Base-by-base conservation (phyloP, 495 filamentous ascomycete genomes). In the Xylaria acuta region DNA sequence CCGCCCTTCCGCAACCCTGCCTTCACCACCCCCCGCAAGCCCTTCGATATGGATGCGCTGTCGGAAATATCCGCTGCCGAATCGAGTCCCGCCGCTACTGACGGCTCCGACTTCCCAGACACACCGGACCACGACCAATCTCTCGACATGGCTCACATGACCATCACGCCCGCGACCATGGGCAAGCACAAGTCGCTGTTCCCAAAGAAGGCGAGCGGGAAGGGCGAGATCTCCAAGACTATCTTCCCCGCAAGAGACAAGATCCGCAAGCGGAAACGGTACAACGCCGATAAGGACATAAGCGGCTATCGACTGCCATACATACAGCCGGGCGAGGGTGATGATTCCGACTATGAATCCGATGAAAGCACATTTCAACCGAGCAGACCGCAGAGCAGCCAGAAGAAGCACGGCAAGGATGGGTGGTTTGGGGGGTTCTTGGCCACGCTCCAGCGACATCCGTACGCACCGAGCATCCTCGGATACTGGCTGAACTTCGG, bases 401-500 rank as follows among this genome's bases (percentile, higher is more conserved):
- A 78, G 75, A 83, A 66, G 81, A 86, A 69, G 67, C 77, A 18
- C 38, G 64, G 65, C 73, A 75, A 79, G 72, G 73, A 75, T 43
- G 79, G 73, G 62, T 85, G 84, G 71, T 82, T 93, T 63, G 83
- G 83, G 32, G 80, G 86, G 18, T 84, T 94, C 74, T 88, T 95
- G 45, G 83, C 87, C 25, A 88, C 90, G 64, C 82, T 97, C 71
- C 92, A 92, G 73, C 87, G 88, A 51, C 93, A 97, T 77, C 95
- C 94, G 0, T 88, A 91, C 74, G 88, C 97, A n/a, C 96, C 96
- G 6, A 88, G 90, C 67, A 92, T 97, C 64, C 83, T 98, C 27
- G 94, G 94, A 36, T 92, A 89, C 80, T 99, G 95, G 88, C 83
- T 94, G 16, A 93, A 95, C 73, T 85, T 98, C 51, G 80, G 88